phyloP scores from a whole-genome alignment of 2,329 filamentous ascomycete genomes.

The Cladophialophora psammophila region DNA sequence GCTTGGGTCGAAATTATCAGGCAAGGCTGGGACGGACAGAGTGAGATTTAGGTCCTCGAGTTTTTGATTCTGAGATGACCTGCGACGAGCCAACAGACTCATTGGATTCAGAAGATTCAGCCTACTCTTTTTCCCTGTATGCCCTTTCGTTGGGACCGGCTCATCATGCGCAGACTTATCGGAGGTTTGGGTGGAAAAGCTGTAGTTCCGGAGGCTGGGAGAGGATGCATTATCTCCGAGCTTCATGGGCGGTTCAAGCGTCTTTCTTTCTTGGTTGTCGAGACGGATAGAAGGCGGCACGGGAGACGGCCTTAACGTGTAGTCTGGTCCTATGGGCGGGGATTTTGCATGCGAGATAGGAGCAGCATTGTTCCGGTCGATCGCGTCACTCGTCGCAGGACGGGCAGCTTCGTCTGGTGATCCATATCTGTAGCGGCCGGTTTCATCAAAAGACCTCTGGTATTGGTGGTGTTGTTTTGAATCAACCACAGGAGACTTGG shows the following conservation, averaged over 20 bases:
- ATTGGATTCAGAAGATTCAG: slow-evolving; percentile 67
- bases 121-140: slow-evolving; percentile 56
- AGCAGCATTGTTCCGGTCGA: slow-evolving; percentile 19
- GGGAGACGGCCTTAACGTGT: slow-evolving; percentile 18
- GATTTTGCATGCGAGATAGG: slow-evolving; percentile 5
- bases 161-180: slow-evolving; percentile 32
- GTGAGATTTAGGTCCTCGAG: slow-evolving; percentile 61
- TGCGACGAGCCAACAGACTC: slow-evolving; percentile 64
- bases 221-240: slow-evolving; percentile 28
- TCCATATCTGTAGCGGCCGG: slow-evolving; percentile 26
- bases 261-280: slow-evolving; percentile 19
- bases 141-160: slow-evolving; percentile 41
- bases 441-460: slow-evolving; percentile 36
- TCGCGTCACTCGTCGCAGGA: slow-evolving; percentile 36
- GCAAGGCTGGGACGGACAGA: slow-evolving; percentile 58
- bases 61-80: slow-evolving; percentile 60
- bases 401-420: slow-evolving; percentile 32
- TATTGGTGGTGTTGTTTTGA: slow-evolving; percentile 10
- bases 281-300: slow-evolving; percentile 12
- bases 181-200: slow-evolving; percentile 21
- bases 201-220: slow-evolving; percentile 32
- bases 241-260: slow-evolving; percentile 24
- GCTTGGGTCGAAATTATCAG: slow-evolving; percentile 68
- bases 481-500: slow-evolving; percentile 12
- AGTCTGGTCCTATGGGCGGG: slow-evolving; percentile 1